phyloP scores from a whole-genome alignment of 2,329 filamentous ascomycete species.

The Pleurostoma richardsiae region DNA sequence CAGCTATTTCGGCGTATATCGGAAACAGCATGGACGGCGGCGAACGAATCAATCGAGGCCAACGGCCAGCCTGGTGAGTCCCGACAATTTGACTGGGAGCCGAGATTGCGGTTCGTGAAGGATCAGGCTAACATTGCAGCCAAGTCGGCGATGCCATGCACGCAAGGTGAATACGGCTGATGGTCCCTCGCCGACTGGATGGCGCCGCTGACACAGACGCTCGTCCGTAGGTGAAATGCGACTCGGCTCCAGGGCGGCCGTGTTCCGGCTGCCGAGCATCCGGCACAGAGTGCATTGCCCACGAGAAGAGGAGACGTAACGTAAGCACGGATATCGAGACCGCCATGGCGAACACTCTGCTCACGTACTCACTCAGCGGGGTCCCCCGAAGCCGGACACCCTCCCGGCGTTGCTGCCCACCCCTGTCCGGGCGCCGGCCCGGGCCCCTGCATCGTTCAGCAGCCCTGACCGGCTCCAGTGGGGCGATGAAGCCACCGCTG shows the following conservation, averaged over 20 bases:
- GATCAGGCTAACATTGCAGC: not conserved
- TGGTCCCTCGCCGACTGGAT: too few species aligned
- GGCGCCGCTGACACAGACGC: too few species aligned
- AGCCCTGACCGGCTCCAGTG: too few species aligned
- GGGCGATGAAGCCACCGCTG: too few species aligned
- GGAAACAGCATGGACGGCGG: too few species aligned
- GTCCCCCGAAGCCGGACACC: not conserved
- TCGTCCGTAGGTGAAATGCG: not conserved
- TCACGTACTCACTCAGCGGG: not conserved
- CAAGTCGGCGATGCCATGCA: not conserved
- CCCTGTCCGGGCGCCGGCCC: not conserved
- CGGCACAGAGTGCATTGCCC: not conserved
- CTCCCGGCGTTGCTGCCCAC: not conserved
- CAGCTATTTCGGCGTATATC: too few species aligned
- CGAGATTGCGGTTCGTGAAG: too few species aligned
- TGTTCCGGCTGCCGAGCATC: not conserved
- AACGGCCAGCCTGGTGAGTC: not conserved
- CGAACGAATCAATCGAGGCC: not conserved
- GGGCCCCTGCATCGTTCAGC: too few species aligned
- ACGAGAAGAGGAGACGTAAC: not conserved
- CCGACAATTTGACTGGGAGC: not conserved
- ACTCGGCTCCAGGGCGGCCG: not conserved
- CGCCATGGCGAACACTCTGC: not conserved
- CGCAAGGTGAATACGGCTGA: not conserved
- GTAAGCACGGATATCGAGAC: not conserved